Percentiles rank a stretch among this genome's conserved stretches.
Evolutionary conservation across 352 stramenopile species (phyloP).

Genomic region (Pythium rhizo-oryzae): DNA sequence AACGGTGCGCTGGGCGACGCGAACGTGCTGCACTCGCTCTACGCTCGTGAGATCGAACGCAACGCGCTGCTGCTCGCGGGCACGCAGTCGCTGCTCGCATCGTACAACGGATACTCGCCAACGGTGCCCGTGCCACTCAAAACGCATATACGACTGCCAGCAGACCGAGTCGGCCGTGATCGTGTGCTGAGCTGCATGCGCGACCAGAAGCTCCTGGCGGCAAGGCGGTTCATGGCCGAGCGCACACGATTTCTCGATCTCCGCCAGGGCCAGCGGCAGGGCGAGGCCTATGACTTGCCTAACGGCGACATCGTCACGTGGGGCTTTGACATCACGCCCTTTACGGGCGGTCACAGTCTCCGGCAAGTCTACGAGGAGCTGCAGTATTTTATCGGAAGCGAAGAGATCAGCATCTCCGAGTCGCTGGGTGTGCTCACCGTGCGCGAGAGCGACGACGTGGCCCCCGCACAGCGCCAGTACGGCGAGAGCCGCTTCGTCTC

Average conservation of each 20-base stretch:
- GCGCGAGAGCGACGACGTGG: slow-evolving; percentile 22
- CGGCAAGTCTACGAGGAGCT: slow-evolving; percentile 20
- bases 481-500: slow-evolving; percentile 9
- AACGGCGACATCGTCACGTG: slow-evolving; percentile 1
- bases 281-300: slow-evolving; percentile 5
- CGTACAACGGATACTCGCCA: not conserved
- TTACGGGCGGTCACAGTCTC: slow-evolving; percentile 6
- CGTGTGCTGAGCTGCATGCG: not conserved
- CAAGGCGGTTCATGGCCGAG: slow-evolving; percentile 6
- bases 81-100: slow-evolving; percentile 6
- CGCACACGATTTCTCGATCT: slow-evolving; percentile 10
- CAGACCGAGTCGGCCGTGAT: not conserved
- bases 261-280: slow-evolving; percentile 1
- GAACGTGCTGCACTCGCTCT: not conserved
- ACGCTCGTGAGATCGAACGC: not conserved
- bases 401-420: slow-evolving; percentile 24
- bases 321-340: slow-evolving; percentile 8
- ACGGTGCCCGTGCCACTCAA: slow-evolving; percentile 5
- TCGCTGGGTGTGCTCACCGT: slow-evolving; percentile 21
- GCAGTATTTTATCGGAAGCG: slow-evolving; percentile 10
- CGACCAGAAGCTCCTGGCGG: slow-evolving; percentile 1
- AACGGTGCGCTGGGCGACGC: not conserved
- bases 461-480: not conserved
- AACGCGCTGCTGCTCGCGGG: slow-evolving; percentile 1
- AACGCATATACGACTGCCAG: slow-evolving; percentile 5